Evolutionary conservation across 257 asterid genomes (phyloP), one percentile per base, ranked within the genome.

Genomic region (Salvia miltiorrhiza): DNA sequence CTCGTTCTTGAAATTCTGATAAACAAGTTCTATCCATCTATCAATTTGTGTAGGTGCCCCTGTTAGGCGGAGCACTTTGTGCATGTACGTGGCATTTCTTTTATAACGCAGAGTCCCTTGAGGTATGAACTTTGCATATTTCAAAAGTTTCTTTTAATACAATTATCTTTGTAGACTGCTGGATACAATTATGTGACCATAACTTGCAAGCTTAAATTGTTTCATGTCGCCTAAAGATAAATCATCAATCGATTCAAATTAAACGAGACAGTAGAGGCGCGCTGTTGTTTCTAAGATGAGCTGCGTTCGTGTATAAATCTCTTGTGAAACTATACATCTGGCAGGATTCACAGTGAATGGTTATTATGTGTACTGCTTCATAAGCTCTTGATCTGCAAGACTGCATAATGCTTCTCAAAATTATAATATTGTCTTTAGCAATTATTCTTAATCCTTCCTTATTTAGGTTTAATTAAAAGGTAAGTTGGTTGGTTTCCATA

Each of bases 51-150:
- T 72, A 94, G 99, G 99, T 94, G 56, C 99, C 99, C 53, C 77
- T 94, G 77, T 90, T 91, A 4, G 99, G 96, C 63, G 97, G 97
- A 84, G 99, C 97, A 30, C 80, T 94, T 56, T 94, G 99, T 71
- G 96, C 99, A 16, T 91, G 99, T 82, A 94, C 97, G 3, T 94
- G 99, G 99, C 99, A 94, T 80, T 91, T 94, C 95, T 94, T 94
- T 78, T 94, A 94, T 75, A 94, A 94, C 73, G 76, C 97, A 1
- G 96, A 91, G 72, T 84, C 97, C 69, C 96, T 94, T 13, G 97
- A 94, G 99, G 97, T 94, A 80, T 77, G 65, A 54, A 41, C 20
- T 54, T 65, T 65, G 23, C 41, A 5, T 28, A 40, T 30, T 4
- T 52, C 40, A 24, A 24, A 66, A 49, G 65, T 64, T 33, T 59